These are phyloP conservation scores for Typha latifolia DNA, from an alignment of 176 grass and related monocot species.

Conservation along the genomic window DNA sequence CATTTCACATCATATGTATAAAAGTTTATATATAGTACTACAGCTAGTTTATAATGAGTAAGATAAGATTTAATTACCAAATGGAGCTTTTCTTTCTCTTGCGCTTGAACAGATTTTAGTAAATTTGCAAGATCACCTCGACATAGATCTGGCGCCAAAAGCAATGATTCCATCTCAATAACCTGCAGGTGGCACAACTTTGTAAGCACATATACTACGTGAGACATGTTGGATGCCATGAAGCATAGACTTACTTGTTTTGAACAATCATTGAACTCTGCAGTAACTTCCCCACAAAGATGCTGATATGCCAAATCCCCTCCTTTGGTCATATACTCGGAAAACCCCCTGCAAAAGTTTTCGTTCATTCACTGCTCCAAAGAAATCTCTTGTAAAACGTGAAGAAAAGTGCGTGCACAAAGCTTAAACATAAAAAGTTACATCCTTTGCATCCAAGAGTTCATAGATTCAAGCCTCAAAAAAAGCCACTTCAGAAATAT, in stretches of 20 bases:
- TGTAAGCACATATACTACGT: neutral
- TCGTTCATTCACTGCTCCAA: neutral
- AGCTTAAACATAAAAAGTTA: neutral
- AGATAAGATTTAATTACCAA: constrained; percentile 42
- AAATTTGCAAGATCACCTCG: constrained; percentile 71
- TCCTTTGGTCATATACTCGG: constrained; percentile 77
- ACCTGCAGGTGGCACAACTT: constrained; percentile 30
- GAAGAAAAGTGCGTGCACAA: neutral
- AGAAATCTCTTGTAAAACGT: neutral
- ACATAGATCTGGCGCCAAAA: constrained; percentile 52
- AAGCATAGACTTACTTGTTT: constrained; percentile 48
- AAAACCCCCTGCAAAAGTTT: constrained; percentile 50
- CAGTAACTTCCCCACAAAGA: constrained; percentile 58
- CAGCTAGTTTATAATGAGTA: neutral
- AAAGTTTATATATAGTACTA: no score
- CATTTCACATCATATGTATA: no score
- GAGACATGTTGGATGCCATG: neutral
- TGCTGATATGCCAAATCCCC: constrained; percentile 71
- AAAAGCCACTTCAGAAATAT: no score
- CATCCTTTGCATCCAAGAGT: no score
- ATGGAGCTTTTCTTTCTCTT: constrained; percentile 89
- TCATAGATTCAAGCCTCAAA: no score
- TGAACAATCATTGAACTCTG: constrained; percentile 91
- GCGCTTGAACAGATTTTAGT: constrained; percentile 65
- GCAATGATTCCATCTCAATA: constrained; percentile 68